Base-by-base conservation (phyloP, 176 grass and related monocot genomes). In the Miscanthus lutarioriparius region DNA sequence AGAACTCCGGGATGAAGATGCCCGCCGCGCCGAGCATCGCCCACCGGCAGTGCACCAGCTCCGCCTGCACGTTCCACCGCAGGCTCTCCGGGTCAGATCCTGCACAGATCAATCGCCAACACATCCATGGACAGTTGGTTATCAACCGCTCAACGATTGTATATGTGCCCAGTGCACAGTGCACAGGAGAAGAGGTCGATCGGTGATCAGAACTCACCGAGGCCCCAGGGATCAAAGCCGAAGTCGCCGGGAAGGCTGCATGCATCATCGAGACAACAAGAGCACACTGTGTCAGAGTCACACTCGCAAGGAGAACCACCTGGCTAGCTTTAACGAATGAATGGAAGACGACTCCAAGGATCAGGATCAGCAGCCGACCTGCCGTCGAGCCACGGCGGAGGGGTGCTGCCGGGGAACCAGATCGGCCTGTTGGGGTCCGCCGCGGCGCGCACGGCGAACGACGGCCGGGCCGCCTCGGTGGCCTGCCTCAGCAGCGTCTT, bases 331-430 rank as follows among this genome's bases (percentile, higher is more conserved):
- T 33, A 33, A 33, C 6, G n/a, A 61, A 61, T 10, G 22, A 11
- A 61, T 23, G 3, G 9, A 11, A 61, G 56, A 25, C 22, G 54
- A 61, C 9, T 62, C 22, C 20, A 62, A 12, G 56, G 54, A 58
- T 3, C 47, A 49, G 59, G n/a, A 30, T 11, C 26, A 64, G 25
- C 62, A 5, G 23, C 77, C 4, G 72, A 94, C 95, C 95, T 98
- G 85, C 96, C 96, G 41, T 96, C 93, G 70, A 99, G 93, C 96
- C 96, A 96, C 85, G 91, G 84, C 1, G 96, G 96, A 83, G 96
- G 93, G 80, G 88, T 95, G 93, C 96, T 99, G 51, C 96, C 96
- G 8, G 93, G 93, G 88, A 99, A 99, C 96, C 96, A 99, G 86
- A 99, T 79, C 40, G 96, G 93, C 76, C 96, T 91, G 62, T 96